Base-by-base conservation (phyloP, 441 rosid species). In the Kokia cookei region DNA sequence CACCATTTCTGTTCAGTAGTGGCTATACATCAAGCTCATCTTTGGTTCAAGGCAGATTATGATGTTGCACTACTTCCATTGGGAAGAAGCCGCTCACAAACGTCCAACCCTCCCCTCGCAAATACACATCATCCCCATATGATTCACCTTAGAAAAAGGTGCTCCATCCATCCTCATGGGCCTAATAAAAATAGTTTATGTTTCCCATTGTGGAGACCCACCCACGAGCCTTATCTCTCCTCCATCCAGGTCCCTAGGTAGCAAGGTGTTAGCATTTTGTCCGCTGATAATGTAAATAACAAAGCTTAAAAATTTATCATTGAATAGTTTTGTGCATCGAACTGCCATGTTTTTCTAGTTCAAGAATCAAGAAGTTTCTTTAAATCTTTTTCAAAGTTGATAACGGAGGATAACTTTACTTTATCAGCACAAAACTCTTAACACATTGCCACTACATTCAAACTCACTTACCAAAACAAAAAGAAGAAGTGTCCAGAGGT, bases 141-240 rank as follows among this genome's bases (percentile, higher is more conserved):
- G 35, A 43, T 24, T 65, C 55, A 45, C 55, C 29, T 17, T 55
- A 13, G 10, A 22, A 22, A 67, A 67, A 27, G 58, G 10, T 48
- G 8, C 4, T 47, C 22, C 19, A 24, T 14, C 22, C 13, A 24
- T 14, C 22, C 7, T 14, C 27, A 59, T 50, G 72, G 72, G 2
- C 59, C 4, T 43, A 40, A 40, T 9, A 17, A 37, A 63, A 40
- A 37, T 29, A 14, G 42, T 60, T 59, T 59, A 10, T 12, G 51
- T 42, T 61, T 14, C 63, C 68, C 27, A 71, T 45, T 12, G n/a
- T 59, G 43, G 57, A 59, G 79, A 77, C 72, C 84, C 79, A 64
- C 77, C 76, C 40, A 65, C 83, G 83, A 76, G 26, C 35, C 65
- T 42, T 55, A 29, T 79, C 81, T 78, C 81, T 71, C 78, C 80